phyloP scores from a whole-genome alignment of 2,329 filamentous ascomycete genomes.

The Furcasterigmium sp. region DNA sequence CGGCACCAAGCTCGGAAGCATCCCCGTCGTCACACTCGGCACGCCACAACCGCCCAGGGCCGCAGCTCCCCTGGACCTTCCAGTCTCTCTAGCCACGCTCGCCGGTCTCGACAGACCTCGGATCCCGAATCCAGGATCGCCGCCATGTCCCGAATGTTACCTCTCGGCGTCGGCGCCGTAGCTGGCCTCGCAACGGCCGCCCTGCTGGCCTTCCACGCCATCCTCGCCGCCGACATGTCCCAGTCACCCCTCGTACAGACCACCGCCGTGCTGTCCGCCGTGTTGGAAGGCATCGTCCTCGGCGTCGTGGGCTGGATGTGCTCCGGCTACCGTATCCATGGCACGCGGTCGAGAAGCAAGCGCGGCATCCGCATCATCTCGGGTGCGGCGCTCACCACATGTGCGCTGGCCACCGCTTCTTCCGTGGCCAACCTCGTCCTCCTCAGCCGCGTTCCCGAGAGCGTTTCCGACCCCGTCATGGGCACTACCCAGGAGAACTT shows the following conservation, averaged over 20 bases:
- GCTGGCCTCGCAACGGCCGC: conserved; percentile 32
- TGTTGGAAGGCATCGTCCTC: conserved; percentile 31
- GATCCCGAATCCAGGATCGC: conserved; percentile 19
- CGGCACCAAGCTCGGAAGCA: neutral
- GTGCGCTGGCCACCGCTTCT: conserved; percentile 36
- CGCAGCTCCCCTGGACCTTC: neutral
- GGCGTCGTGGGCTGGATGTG: conserved; percentile 26
- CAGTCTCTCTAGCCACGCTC: neutral
- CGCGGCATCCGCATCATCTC: conserved; percentile 28
- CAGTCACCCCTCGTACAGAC: conserved; percentile 23
- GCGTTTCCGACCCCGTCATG: conserved; percentile 22
- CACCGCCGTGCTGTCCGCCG: conserved; percentile 30
- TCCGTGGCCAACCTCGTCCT: conserved; percentile 38
- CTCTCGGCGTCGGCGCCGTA: conserved; percentile 27
- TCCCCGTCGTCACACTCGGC: neutral
- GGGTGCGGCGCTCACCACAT: conserved; percentile 30
- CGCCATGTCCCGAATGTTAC: conserved; percentile 22
- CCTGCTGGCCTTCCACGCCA: conserved; percentile 31
- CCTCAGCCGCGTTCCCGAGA: conserved; percentile 26
- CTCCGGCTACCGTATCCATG: conserved; percentile 19
- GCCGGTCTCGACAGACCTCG: conserved; percentile 6
- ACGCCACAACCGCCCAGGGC: neutral
- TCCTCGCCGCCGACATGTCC: conserved; percentile 28
- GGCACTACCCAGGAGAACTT: conserved; percentile 26
- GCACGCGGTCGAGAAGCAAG: conserved; percentile 11